Evolutionary conservation across 768 basidiomycete genomes (phyloP), one percentile per base, ranked within the genome.

Genomic region (Kwoniella mangroviensis): DNA sequence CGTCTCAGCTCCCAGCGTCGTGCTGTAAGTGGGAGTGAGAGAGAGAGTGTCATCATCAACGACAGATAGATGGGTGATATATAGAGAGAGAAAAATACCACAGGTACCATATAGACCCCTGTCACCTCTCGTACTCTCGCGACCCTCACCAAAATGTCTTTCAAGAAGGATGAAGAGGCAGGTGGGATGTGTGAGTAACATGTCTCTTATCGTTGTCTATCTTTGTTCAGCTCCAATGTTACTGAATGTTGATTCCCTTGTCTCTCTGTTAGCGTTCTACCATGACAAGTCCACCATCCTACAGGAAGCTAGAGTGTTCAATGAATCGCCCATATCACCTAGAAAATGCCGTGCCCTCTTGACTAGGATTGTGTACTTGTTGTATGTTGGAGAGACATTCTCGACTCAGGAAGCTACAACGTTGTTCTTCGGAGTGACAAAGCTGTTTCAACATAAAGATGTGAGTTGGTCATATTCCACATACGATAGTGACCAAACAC

Each of bases 361-460:
- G 79, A 98, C 96, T 54, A 88, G 96, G 81, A 95, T 98, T 77
- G 92, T 98, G 53, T 96, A 98, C 85, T 87, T 99, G 61, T 87
- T 99, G 69, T 98, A 98, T 84, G 89, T 94, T 71, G 97, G 97
- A 72, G 97, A 99, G 85, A 93, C 89, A 0, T 94, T 98, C 82
- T 89, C 88, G 42, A 91, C 93, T 0, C 95, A 98, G 84, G 97
- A 99, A 84, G 95, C 96, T 0, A 99, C 97, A 13, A 93, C 91
- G 9, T 85, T 99, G 73, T 99, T 99, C 89, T 99, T 99, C 84
- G 96, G 97, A 54, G 96, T 95, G 0, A 98, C 97, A 2, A 99
- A 99, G 85, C 84, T 99, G 68, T 99, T 99, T 85, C 97, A 98
- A 85, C 92, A 99, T 84, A 99, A 98, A 84, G 97, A 99, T 86